These are phyloP conservation scores for Flaveria robusta DNA, from an alignment of 129 eudicot species.

Conservation along the genomic window DNA sequence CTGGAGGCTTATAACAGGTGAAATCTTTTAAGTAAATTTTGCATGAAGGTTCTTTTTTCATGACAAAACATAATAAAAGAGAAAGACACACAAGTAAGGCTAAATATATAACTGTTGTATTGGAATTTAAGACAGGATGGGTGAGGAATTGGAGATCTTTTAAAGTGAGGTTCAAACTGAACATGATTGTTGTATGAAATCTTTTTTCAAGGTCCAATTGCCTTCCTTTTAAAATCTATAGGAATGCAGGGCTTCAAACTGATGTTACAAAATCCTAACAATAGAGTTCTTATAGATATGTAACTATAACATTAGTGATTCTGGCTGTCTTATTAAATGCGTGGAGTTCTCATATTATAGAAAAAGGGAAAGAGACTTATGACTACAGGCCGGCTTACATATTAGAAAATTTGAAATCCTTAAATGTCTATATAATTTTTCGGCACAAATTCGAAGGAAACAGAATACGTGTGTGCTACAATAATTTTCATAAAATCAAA, in stretches of 20 bases:
- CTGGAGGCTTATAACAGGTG: constrained; percentile 50
- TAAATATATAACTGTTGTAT: background rate
- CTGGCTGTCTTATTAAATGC: constrained; percentile 9
- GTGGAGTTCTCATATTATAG: constrained; percentile 4
- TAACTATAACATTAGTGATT: constrained; percentile 20
- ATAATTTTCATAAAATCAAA: background rate
- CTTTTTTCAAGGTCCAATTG: constrained; percentile 1
- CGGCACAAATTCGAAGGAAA: constrained; percentile 1
- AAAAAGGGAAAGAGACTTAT: background rate
- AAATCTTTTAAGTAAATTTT: constrained; percentile 41
- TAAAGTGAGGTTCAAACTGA: constrained; percentile 5
- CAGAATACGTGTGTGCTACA: background rate
- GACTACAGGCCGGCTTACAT: background rate
- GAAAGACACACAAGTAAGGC: constrained; percentile 26
- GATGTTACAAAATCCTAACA: background rate
- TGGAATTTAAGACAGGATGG: constrained; percentile 11
- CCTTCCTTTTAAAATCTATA: background rate
- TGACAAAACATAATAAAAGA: constrained; percentile 35
- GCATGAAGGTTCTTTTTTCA: constrained; percentile 27
- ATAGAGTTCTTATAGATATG: constrained; percentile 15
- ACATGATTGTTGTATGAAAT: constrained; percentile 25
- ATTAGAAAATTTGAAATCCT: constrained; percentile 6
- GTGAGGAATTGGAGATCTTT: constrained; percentile 14
- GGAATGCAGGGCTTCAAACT: background rate
- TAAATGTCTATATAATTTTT: constrained; percentile 2